Conservation (phyloP, 2,329 filamentous ascomycete species). For the Thermomyces lanuginosus region DNA sequence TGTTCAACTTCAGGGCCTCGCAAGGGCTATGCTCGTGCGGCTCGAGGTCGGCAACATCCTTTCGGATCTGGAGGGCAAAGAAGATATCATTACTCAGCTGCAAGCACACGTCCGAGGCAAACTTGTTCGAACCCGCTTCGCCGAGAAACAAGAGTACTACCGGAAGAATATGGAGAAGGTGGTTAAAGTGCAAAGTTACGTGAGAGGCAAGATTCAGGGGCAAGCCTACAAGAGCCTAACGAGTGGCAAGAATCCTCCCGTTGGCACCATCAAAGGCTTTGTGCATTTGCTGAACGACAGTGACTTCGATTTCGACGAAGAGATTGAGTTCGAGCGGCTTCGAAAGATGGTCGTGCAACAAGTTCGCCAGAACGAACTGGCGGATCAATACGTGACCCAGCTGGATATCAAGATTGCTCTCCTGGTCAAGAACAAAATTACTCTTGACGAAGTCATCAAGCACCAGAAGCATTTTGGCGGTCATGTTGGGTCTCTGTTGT, state of each 20-base stretch:
- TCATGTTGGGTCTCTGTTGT: conserved; percentile 66
- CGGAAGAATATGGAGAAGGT: conserved; percentile 98
- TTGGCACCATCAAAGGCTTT: conserved; percentile 94
- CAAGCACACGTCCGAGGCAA: conserved; percentile 60
- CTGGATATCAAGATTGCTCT: conserved; percentile 98
- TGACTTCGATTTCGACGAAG: conserved; percentile 97
- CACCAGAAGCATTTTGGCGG: conserved; percentile 95
- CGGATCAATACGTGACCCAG: conserved; percentile 96
- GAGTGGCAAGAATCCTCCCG: conserved; percentile 87
- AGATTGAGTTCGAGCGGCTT: conserved; percentile 88
- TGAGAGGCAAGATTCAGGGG: conserved; percentile 85
- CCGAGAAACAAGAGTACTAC: conserved; percentile 76
- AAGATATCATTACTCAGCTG: conserved; percentile 57
- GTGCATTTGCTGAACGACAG: conserved; percentile 95
- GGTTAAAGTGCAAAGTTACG: conserved; percentile 94
- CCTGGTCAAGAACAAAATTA: conserved; percentile 98
- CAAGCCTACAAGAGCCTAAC: conserved; percentile 97
- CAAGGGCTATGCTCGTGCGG: conserved; percentile 64
- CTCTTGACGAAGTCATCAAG: conserved; percentile 88
- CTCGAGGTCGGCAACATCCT: conserved; percentile 58
- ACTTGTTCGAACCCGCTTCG: conserved; percentile 57
- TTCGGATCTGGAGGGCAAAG: conserved; percentile 63
- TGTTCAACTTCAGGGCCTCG: conserved; percentile 54
- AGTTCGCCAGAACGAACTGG: conserved; percentile 88
- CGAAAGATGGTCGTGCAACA: conserved; percentile 95